Base-by-base conservation (phyloP, 345 rosid genomes). In the Lenwebbia sp. region DNA sequence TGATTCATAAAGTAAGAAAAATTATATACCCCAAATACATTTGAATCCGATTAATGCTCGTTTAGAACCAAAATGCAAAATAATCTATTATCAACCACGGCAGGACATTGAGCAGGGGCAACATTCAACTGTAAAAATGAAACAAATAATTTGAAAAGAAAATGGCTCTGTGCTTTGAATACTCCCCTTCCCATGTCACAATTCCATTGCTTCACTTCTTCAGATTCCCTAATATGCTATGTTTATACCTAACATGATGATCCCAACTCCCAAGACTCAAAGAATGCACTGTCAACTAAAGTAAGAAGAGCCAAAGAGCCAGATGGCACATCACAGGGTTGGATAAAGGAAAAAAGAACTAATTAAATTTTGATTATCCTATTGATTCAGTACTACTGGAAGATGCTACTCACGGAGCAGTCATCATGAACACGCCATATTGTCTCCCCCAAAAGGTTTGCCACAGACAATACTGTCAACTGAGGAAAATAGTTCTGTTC, bases 341-440 rank as follows among this genome's bases (percentile, higher is more conserved):
- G 81, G 25, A 17, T 83, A 22, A 84, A 52, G 62, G 21, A 81
- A 22, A 52, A 82, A 88, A 76, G 22, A 81, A 82, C 3, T 13
- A 52, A 82, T n/a, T 86, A 49, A 56, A 86, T 86, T 49, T 65
- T 49, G 26, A 3, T 83, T 15, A 44, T 83, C 51, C 54, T 13
- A 88, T 89, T 56, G 40, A 70, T 62, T 62, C 82, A 78, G 81
- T 82, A 70, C 85, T 87, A 86, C 85, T 83, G 86, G 84, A 90
- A 90, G 85, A 88, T 88, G 87, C 86, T 88, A 93, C 99, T 94
- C 88, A 97, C 99, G 56, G 99, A 91, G 90, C 94, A 94, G 90
- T 97, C 99, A 91, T 97, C 99, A 76, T 97, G 96, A 88, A 96
- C 99, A 62, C 96, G 99, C 99, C 99, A 97, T 84, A 97, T 94